These are phyloP conservation scores for Fusarium equiseti DNA, from an alignment of 2,329 filamentous ascomycete species.

Conservation along the genomic window DNA sequence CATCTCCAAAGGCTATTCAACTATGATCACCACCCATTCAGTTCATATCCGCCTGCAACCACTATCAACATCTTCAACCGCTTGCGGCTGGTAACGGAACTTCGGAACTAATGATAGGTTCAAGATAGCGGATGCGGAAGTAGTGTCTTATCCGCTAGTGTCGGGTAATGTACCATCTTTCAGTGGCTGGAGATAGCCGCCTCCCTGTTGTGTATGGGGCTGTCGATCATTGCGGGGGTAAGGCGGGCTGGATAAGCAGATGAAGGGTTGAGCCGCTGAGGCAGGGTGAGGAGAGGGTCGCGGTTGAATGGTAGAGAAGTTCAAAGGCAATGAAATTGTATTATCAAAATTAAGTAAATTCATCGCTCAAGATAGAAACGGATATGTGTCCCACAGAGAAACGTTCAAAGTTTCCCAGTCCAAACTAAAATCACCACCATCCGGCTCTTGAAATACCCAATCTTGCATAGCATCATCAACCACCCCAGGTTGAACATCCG, in stretches of 20 bases:
- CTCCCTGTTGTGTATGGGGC: neutral
- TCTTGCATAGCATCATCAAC: conserved; percentile 22
- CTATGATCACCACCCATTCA: neutral
- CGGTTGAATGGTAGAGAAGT: too few species aligned
- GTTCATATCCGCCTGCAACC: conserved; percentile 22
- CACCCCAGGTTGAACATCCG: neutral
- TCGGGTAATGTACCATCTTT: conserved; percentile 34
- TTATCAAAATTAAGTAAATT: neutral
- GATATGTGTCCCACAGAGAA: conserved; percentile 45
- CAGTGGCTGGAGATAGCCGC: neutral
- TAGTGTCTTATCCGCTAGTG: conserved; percentile 33
- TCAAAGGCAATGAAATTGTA: neutral
- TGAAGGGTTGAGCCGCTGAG: neutral
- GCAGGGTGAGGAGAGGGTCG: too few species aligned
- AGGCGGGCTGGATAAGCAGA: neutral
- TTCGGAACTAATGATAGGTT: conserved; percentile 20
- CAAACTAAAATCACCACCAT: conserved; percentile 36
- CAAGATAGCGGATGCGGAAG: conserved; percentile 21
- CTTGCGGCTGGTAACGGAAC: conserved; percentile 26
- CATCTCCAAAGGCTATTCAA: conserved; percentile 3
- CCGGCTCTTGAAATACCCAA: conserved; percentile 34
- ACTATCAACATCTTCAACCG: conserved; percentile 10
- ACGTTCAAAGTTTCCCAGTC: conserved; percentile 46
- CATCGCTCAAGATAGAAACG: conserved; percentile 32
- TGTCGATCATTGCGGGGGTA: neutral